phyloP scores from a whole-genome alignment of 1,284 basidiomycete species.

The Stygiomarasmius scandens region DNA sequence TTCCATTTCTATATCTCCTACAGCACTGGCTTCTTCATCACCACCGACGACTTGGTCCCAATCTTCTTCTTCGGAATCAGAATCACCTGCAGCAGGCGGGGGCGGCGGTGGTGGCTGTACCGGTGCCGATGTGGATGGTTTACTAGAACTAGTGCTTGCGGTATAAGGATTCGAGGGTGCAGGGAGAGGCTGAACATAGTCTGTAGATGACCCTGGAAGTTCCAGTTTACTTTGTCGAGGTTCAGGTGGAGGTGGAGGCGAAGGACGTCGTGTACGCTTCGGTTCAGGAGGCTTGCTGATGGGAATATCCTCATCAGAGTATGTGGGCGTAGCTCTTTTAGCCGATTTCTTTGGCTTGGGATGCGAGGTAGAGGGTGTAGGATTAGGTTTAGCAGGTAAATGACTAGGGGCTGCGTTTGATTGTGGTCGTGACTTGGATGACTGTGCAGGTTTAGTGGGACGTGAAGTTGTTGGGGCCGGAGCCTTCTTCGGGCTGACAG shows the following conservation, averaged over 20 bases:
- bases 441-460: slow-evolving; percentile 4
- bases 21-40: slow-evolving; percentile 11
- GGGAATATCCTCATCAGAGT: slow-evolving; percentile 28
- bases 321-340: slow-evolving; percentile 11
- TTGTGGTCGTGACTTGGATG: not conserved
- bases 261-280: slow-evolving; percentile 42
- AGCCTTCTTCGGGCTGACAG: slow-evolving; percentile 2
- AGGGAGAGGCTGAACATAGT: slow-evolving; percentile 6
- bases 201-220: slow-evolving; percentile 15
- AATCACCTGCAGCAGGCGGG: slow-evolving; percentile 40
- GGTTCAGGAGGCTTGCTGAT: slow-evolving; percentile 27
- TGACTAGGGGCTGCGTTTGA: not conserved
- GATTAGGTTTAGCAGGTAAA: not conserved
- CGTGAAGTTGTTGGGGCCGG: slow-evolving; percentile 4
- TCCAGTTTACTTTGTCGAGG: slow-evolving; percentile 20
- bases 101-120: slow-evolving; percentile 18
- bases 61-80: slow-evolving; percentile 53
- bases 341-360: slow-evolving; percentile 9
- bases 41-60: slow-evolving; percentile 49
- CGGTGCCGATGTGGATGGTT: slow-evolving; percentile 1
- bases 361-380: not conserved
- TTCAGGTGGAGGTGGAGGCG: slow-evolving; percentile 27
- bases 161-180: slow-evolving; percentile 1
- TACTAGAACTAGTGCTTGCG: slow-evolving; percentile 14
- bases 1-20: slow-evolving; percentile 27